Base-by-base conservation (phyloP, 768 basidiomycete species). In the Phlebiopsis flavidoalba region DNA sequence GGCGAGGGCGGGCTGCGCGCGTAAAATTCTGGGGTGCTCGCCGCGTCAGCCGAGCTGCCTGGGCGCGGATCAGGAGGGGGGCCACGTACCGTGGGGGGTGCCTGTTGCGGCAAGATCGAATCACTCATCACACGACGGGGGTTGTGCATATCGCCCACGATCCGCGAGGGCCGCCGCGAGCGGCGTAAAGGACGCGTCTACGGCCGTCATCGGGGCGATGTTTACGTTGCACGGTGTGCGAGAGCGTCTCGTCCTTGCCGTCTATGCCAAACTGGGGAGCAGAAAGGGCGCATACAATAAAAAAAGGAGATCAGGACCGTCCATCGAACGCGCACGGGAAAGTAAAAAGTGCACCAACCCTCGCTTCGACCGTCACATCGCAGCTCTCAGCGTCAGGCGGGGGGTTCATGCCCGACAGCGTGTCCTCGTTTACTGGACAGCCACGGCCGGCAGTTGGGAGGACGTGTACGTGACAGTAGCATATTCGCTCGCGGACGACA, bases 401-500 rank as follows among this genome's bases (percentile, higher is more conserved):
- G 17, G 94, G 93, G 43, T n/a, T n/a, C n/a, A 86, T 83, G 22
- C 96, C 96, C 36, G 85, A 84, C 19, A 98, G 78, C 54, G 86
- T 83, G 62, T 93, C 91, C 53, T 86, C 85, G 65, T 89, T 87
- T 95, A n/a, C 95, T 98, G 14, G 79, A 77, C 31, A 99, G 76
- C 96, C 96, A 99, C 0, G 83, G 66, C 1, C 96, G 96, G 12
- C 96, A 79, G 37, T 76, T 79, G 15, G 95, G 91, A 1, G n/a
- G 93, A 95, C 65, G 79, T 84, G 69, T 90, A 98, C 15, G 80
- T 77, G 36, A 96, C 91, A 50, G 85, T n/a, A n/a, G 82, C 64
- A 94, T 77, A 69, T 89, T 91, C 59, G 87, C 79, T 67, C 90
- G 86, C 12, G 91, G n/a, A 88, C 46, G 88, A n/a, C n/a, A n/a